Percentiles rank a stretch among this genome's conserved stretches.
Conservation (phyloP, 345 rosid species). For the Citrus cavaleriei region DNA sequence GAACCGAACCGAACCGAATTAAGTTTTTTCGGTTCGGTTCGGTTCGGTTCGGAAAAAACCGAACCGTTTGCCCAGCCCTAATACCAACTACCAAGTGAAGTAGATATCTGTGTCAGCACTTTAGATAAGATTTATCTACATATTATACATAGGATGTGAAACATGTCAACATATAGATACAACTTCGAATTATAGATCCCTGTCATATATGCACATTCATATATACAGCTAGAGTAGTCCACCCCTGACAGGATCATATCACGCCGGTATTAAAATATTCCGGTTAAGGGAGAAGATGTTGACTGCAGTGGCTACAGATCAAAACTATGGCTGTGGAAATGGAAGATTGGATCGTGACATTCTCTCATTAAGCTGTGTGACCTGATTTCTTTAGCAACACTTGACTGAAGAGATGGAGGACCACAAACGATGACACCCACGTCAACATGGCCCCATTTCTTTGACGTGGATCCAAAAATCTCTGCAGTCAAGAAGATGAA, state of each 20-base stretch:
- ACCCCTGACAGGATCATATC: background rate
- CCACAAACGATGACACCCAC: slow-evolving; percentile 89
- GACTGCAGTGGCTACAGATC: slow-evolving; percentile 39
- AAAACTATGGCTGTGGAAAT: slow-evolving; percentile 82
- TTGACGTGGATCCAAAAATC: slow-evolving; percentile 44
- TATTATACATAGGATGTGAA: background rate
- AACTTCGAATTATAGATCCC: background rate
- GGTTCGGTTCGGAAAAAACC: no score
- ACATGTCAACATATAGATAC: background rate
- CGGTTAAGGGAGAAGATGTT: background rate
- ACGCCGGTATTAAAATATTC: background rate
- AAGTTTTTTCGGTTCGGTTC: no score
- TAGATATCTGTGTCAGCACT: no score
- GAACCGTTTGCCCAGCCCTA: no score
- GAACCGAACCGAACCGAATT: no score
- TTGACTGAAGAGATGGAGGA: slow-evolving; percentile 63
- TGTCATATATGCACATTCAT: background rate
- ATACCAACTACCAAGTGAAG: background rate
- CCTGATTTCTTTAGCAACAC: slow-evolving; percentile 79
- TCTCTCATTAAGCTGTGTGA: slow-evolving; percentile 45
- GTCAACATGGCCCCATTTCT: slow-evolving; percentile 65
- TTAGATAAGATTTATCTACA: background rate
- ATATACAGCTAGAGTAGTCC: background rate
- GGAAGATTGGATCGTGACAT: slow-evolving; percentile 47
- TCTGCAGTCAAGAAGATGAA: slow-evolving; percentile 39